Conservation (phyloP, 495 filamentous ascomycete species). For the Penicillium cosmopolitanum region DNA sequence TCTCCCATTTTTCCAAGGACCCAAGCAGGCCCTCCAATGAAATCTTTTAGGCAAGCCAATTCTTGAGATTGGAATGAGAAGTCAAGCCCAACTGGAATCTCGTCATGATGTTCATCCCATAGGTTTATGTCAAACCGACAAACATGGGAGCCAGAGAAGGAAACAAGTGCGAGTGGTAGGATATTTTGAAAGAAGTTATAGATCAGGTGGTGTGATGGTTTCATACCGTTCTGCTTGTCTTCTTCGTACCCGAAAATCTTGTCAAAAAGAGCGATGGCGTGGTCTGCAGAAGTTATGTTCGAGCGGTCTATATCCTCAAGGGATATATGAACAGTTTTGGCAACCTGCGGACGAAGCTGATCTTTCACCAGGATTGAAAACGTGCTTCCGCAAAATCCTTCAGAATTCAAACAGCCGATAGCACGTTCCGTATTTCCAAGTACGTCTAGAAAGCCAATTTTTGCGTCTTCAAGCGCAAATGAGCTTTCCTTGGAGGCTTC, state of each 20-base stretch:
- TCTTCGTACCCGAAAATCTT: too few relatives aligned
- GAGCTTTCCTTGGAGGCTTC: background rate
- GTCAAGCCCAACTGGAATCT: background rate
- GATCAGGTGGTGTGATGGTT: background rate
- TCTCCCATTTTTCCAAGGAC: conserved; percentile 1
- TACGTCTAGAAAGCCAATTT: background rate
- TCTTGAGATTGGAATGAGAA: conserved; percentile 5
- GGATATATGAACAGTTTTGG: background rate
- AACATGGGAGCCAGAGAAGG: conserved; percentile 8
- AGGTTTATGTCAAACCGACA: conserved; percentile 8
- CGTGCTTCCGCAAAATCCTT: background rate
- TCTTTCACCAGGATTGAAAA: background rate
- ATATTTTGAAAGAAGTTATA: background rate
- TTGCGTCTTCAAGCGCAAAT: too few relatives aligned
- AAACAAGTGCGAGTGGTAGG: conserved; percentile 21
- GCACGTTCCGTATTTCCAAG: background rate
- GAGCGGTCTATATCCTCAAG: background rate
- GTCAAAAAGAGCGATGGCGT: too few relatives aligned
- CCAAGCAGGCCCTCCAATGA: conserved; percentile 15
- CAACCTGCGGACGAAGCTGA: background rate
- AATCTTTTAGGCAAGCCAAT: conserved; percentile 14
- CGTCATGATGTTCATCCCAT: conserved; percentile 1
- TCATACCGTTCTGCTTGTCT: background rate
- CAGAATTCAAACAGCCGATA: background rate
- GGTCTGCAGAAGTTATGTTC: background rate